Conservation (phyloP, 768 basidiomycete genomes). For the Kwoniella heveanensis region DNA sequence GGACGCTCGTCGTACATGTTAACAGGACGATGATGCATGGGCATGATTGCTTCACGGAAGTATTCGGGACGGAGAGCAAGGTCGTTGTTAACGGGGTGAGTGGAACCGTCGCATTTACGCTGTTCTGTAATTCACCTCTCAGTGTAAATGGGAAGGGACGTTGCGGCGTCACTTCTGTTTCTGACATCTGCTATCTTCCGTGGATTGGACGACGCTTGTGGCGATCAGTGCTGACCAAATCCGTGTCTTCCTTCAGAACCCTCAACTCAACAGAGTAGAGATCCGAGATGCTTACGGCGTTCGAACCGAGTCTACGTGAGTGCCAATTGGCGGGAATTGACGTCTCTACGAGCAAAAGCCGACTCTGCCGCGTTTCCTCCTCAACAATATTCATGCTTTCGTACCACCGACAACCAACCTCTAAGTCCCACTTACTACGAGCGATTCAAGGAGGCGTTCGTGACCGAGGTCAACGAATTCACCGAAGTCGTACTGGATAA, state of each 20-base stretch:
- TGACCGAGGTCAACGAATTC: conserved; percentile 31
- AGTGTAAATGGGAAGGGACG: no score
- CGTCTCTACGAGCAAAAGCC: no score
- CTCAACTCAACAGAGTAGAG: conserved; percentile 24
- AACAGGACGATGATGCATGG: conserved; percentile 30
- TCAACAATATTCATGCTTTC: no score
- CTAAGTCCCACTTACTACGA: conserved; percentile 35
- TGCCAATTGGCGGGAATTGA: no score
- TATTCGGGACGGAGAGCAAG: conserved; percentile 31
- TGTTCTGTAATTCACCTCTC: no score
- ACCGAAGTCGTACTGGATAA: conserved; percentile 31
- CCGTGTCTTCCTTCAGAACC: conserved; percentile 30
- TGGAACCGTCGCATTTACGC: no score
- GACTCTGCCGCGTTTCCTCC: no score
- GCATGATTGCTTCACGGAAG: conserved; percentile 33
- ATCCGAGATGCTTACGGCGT: conserved; percentile 35
- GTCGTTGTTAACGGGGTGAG: conserved; percentile 34
- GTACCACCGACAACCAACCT: no score
- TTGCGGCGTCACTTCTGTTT: no score
- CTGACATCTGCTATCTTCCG: no score
- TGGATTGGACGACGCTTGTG: no score
- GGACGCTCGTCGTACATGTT: conserved; percentile 19
- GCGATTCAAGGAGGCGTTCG: conserved; percentile 37
- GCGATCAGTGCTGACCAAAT: no score
- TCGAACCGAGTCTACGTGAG: conserved; percentile 35